Conservation (phyloP, 2,329 filamentous ascomycete genomes). For the Sarocladium oryzae region DNA sequence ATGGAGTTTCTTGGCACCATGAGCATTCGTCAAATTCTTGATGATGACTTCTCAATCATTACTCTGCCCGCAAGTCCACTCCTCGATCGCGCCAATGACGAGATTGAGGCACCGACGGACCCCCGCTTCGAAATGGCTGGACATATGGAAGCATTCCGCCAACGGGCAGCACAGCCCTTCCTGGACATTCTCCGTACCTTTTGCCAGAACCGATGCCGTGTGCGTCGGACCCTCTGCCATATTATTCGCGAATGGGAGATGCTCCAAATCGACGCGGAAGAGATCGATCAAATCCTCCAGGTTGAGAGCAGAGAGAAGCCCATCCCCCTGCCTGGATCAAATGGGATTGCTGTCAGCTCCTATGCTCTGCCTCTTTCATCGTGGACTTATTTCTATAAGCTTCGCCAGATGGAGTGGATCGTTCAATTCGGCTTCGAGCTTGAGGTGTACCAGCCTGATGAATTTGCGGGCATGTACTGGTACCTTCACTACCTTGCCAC, state of each 20-base stretch:
- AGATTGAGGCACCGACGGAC: constrained; percentile 67
- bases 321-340: constrained; percentile 37
- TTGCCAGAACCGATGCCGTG: constrained; percentile 84
- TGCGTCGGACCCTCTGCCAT: constrained; percentile 85
- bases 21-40: constrained; percentile 67
- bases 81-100: constrained; percentile 67
- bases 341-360: constrained; percentile 39
- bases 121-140: constrained; percentile 66
- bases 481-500: constrained; percentile 71
- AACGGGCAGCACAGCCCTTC: constrained; percentile 61
- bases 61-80: constrained; percentile 66
- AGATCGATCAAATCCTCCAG: constrained; percentile 64
- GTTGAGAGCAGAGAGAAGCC: constrained; percentile 54
- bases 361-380: constrained; percentile 71
- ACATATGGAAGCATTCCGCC: constrained; percentile 64
- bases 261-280: constrained; percentile 74
- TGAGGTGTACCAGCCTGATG: constrained; percentile 79
- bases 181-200: constrained; percentile 77
- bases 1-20: constrained; percentile 62
- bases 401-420: constrained; percentile 80
- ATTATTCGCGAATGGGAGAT: constrained; percentile 76
- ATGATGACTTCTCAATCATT: constrained; percentile 73
- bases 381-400: constrained; percentile 86
- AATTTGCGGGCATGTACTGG: constrained; percentile 86
- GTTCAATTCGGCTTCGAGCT: constrained; percentile 93